Conservation (phyloP, 2,329 filamentous ascomycete genomes). For the Teratosphaeria gauchensis region DNA sequence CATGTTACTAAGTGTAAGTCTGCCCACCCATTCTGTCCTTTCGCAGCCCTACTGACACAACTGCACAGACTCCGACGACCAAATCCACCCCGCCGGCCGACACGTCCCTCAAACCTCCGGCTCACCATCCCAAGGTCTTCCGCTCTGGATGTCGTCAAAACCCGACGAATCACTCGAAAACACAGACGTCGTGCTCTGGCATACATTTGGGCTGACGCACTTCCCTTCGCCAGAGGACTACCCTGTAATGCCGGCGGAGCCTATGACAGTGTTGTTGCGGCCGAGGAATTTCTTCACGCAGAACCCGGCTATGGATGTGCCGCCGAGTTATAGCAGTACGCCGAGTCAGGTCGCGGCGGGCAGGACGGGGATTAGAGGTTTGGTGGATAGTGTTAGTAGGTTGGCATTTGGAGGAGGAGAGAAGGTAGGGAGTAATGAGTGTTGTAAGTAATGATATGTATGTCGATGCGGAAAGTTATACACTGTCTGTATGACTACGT, state of each 20-base stretch:
- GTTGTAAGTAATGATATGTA: neutral
- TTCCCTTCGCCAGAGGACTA: conserved; percentile 87
- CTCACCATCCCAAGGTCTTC: conserved; percentile 62
- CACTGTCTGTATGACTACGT: too few relatives aligned
- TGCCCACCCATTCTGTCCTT: neutral
- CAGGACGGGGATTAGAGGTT: conserved; percentile 27
- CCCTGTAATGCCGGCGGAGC: conserved; percentile 51
- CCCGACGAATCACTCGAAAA: conserved; percentile 62
- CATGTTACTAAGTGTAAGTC: conserved; percentile 78
- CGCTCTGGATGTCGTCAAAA: conserved; percentile 64
- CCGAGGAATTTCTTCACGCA: conserved; percentile 74
- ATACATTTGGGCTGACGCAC: conserved; percentile 85
- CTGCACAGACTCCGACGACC: conserved; percentile 59
- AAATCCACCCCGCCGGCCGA: conserved; percentile 75
- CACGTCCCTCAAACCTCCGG: conserved; percentile 84
- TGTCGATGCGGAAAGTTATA: neutral
- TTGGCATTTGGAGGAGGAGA: conserved; percentile 37
- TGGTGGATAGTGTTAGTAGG: conserved; percentile 43
- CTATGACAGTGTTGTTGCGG: conserved; percentile 68
- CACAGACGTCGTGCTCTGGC: conserved; percentile 83
- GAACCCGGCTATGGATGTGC: conserved; percentile 74
- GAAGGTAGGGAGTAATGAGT: conserved; percentile 20
- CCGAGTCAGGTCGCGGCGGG: conserved; percentile 53
- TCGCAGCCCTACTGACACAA: conserved; percentile 2
- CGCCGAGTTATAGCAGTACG: conserved; percentile 62